Percentiles rank a stretch among this genome's conserved stretches.
Conservation (phyloP, 2,329 filamentous ascomycete genomes). For the Rhexocercosporidium sp. region DNA sequence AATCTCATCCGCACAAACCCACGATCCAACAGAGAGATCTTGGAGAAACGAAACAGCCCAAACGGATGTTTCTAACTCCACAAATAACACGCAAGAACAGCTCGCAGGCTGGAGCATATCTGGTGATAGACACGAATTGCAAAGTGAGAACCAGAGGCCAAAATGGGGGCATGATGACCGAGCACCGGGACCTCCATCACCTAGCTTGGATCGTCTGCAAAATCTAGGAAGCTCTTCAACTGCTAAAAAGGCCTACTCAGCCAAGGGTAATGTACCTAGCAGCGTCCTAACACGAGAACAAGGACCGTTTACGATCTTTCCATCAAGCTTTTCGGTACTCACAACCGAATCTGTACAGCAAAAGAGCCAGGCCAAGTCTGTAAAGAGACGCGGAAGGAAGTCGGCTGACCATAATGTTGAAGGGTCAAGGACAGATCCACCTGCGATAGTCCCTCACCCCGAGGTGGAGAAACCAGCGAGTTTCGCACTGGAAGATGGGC, state of each 20-base stretch:
- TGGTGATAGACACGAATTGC: not conserved
- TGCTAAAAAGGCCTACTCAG: not conserved
- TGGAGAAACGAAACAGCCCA: not conserved
- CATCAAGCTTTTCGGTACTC: slow-evolving; percentile 17
- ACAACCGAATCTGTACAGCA: slow-evolving; percentile 14
- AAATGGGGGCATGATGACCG: not conserved
- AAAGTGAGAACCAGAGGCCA: no score
- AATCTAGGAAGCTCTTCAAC: not conserved
- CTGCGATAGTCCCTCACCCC: not conserved
- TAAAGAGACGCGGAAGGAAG: not conserved
- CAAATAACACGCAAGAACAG: not conserved
- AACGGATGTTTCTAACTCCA: no score
- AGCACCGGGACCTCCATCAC: not conserved
- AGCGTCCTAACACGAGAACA: not conserved
- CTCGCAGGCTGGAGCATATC: not conserved
- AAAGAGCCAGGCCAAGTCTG: not conserved
- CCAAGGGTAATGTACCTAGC: not conserved
- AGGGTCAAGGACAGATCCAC: not conserved
- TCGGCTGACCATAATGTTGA: not conserved
- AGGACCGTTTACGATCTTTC: slow-evolving; percentile 13
- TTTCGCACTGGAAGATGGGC: not conserved
- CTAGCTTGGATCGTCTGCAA: not conserved
- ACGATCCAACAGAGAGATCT: not conserved
- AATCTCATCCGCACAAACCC: not conserved
- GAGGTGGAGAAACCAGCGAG: not conserved